A percentile compares a stretch with the other conserved stretches of the same genome.
Conservation (phyloP, 495 filamentous ascomycete species). For the Talaromyces nanjingensis region DNA sequence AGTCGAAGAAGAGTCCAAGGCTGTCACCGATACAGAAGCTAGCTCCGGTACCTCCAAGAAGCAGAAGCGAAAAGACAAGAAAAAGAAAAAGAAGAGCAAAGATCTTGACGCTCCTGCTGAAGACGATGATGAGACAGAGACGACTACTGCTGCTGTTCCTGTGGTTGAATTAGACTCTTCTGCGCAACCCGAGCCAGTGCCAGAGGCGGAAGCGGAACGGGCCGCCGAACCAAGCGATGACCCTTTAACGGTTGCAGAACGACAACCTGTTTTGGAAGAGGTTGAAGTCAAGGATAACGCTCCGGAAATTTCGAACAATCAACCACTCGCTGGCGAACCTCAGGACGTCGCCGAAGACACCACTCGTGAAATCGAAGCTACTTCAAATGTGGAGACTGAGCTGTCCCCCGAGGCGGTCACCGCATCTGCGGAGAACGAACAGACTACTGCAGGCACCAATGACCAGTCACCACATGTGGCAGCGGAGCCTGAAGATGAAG, state of each 20-base stretch:
- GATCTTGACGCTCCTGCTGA: conserved; percentile 9
- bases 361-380: neutral
- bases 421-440: conserved; percentile 4
- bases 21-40: conserved; percentile 4
- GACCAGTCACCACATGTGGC: conserved; percentile 2
- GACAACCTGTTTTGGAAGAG: neutral
- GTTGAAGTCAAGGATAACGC: neutral
- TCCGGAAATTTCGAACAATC: neutral
- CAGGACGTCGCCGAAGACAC: neutral
- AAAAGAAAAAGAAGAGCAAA: conserved; percentile 28
- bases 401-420: conserved; percentile 2
- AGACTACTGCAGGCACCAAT: neutral
- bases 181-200: neutral
- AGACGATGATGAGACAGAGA: conserved; percentile 3
- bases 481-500: conserved; percentile 11
- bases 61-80: conserved; percentile 27
- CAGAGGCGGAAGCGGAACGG: neutral
- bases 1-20: neutral
- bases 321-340: neutral
- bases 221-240: neutral
- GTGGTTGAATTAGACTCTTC: neutral
- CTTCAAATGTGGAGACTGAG: neutral
- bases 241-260: neutral
- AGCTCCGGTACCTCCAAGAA: conserved; percentile 21
- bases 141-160: neutral